A percentile compares a stretch with the other conserved stretches of the same genome.
These are phyloP conservation scores for Fusarium clavum DNA, from an alignment of 2,329 filamentous ascomycete species.

Conservation along the genomic window DNA sequence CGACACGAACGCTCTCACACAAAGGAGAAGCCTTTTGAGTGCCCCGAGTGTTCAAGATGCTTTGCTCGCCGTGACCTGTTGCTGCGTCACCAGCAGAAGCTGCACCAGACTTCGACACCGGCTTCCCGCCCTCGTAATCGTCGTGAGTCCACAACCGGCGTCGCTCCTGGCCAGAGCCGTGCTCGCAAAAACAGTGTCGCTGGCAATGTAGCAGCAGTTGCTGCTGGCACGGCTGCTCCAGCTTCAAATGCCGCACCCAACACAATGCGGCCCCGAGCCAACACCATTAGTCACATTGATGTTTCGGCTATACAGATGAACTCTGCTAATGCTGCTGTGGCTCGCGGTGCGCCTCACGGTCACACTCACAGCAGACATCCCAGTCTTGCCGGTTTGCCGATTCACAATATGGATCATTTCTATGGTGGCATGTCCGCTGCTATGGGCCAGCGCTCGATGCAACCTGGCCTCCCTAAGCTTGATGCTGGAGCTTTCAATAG, in stretches of 20 bases:
- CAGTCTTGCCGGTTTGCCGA: constrained; percentile 76
- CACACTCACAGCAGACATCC: constrained; percentile 79
- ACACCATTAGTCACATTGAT: constrained; percentile 96
- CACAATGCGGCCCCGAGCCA: constrained; percentile 87
- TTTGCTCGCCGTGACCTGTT: constrained; percentile 94
- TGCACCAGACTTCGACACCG: constrained; percentile 92
- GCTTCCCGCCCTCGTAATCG: constrained; percentile 88
- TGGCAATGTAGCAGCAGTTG: constrained; percentile 60
- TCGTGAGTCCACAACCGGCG: constrained; percentile 86
- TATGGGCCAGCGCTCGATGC: constrained; percentile 73
- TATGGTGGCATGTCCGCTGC: constrained; percentile 79
- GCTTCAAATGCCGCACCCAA: constrained; percentile 61
- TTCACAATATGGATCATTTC: constrained; percentile 69
- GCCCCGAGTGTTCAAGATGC: constrained; percentile 91
- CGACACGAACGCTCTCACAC: constrained; percentile 98
- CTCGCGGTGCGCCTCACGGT: constrained; percentile 57
- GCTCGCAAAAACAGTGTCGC: constrained; percentile 94
- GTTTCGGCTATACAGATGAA: constrained; percentile 77
- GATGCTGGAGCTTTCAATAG: constrained; percentile 78
- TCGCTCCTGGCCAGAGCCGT: constrained; percentile 73
- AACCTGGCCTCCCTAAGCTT: constrained; percentile 80
- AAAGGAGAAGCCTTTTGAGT: constrained; percentile 99
- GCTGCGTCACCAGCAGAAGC: constrained; percentile 96
- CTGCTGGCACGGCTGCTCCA: constrained; percentile 55
- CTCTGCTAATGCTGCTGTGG: constrained; percentile 66